Conservation (phyloP, 225 moss, liverwort and hornwort genomes). For the Physcomitrellopsis africana region DNA sequence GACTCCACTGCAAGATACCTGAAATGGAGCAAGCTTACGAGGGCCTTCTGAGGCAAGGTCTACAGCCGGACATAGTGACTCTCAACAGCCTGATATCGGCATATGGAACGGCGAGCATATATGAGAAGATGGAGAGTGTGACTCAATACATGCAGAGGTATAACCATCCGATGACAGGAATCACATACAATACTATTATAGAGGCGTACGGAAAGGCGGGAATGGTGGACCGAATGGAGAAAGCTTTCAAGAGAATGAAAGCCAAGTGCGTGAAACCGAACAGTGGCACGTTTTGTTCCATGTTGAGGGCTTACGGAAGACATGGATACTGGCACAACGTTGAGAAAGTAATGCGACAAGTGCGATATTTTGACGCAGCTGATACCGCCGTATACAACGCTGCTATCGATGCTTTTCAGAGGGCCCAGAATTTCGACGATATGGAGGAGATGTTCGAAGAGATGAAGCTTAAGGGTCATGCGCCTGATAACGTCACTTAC, state of each 20-base stretch:
- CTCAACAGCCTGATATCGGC: constrained; percentile 65
- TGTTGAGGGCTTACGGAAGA: constrained; percentile 66
- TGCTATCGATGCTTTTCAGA: constrained; percentile 72
- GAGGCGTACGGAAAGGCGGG: constrained; percentile 74
- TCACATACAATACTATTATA: constrained; percentile 68
- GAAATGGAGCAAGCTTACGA: constrained; percentile 82
- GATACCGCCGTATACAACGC: constrained; percentile 74
- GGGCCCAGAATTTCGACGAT: constrained; percentile 55
- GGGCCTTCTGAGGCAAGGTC: constrained; percentile 45
- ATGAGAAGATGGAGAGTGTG: constrained; percentile 76
- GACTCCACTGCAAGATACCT: constrained; percentile 43
- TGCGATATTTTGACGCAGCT: constrained; percentile 58
- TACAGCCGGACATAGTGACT: constrained; percentile 66
- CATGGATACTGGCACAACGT: constrained; percentile 63
- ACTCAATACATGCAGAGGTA: constrained; percentile 66
- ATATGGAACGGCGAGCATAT: constrained; percentile 60
- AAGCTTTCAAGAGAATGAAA: constrained; percentile 59
- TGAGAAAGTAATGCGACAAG: constrained; percentile 68
- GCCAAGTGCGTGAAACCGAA: constrained; percentile 55
- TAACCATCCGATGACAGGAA: constrained; percentile 40
- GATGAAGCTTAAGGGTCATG: constrained; percentile 56
- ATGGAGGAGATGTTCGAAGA: constrained; percentile 62
- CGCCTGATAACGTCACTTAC: constrained; percentile 70
- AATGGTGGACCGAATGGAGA: constrained; percentile 65
- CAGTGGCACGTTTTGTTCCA: constrained; percentile 58